phyloP scores from a whole-genome alignment of 2,329 filamentous ascomycete species.

The Fusarium subtropicale region DNA sequence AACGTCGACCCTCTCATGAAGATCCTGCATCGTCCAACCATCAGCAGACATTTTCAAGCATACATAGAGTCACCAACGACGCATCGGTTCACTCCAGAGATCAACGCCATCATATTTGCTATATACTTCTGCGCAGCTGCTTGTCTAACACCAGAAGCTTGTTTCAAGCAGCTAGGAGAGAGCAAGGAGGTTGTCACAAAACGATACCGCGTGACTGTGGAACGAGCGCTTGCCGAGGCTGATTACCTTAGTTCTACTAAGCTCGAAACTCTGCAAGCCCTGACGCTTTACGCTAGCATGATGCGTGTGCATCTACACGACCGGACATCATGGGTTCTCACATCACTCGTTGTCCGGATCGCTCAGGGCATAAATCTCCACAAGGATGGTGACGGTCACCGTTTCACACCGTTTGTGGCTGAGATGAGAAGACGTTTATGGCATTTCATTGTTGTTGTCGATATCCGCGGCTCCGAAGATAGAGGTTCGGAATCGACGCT shows the following conservation, averaged over 20 bases:
- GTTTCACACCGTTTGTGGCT: conserved; percentile 62
- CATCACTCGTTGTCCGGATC: conserved; percentile 57
- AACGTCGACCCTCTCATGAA: conserved; percentile 60
- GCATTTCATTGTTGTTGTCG: conserved; percentile 72
- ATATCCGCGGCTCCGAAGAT: conserved; percentile 66
- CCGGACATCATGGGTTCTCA: conserved; percentile 57
- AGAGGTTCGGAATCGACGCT: conserved; percentile 62
- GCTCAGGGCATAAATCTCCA: conserved; percentile 58
- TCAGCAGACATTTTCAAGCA: conserved; percentile 45
- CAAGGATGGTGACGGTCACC: conserved; percentile 54
- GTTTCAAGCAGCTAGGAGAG: conserved; percentile 51
- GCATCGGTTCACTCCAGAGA: conserved; percentile 35
- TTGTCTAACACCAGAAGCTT: conserved; percentile 50
- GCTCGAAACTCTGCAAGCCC: conserved; percentile 56
- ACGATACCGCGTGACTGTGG: conserved; percentile 51
- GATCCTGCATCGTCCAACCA: conserved; percentile 58
- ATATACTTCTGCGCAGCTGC: conserved; percentile 58
- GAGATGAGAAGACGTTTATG: conserved; percentile 71
- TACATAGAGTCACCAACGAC: conserved; percentile 43
- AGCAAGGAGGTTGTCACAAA: conserved; percentile 49
- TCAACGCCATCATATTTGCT: conserved; percentile 56
- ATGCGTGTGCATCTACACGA: conserved; percentile 54
- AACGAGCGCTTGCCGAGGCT: conserved; percentile 56
- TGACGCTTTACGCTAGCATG: conserved; percentile 57
- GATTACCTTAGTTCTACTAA: conserved; percentile 57